These are phyloP conservation scores for Fusarium buxicola DNA, from an alignment of 2,329 filamentous ascomycete species.

Conservation along the genomic window DNA sequence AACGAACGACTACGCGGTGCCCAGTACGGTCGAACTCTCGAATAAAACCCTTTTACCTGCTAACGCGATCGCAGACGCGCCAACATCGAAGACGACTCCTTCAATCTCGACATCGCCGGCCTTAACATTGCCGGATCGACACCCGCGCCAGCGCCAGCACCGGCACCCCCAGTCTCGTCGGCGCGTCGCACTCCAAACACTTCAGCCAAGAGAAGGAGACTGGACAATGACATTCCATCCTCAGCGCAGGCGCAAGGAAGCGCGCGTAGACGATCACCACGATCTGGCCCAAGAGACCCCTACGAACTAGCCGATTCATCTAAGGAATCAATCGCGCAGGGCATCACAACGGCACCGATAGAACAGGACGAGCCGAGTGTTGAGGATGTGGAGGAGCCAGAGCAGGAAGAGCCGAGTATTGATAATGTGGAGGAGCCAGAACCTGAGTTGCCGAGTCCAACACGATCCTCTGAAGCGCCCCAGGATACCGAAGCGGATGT, in stretches of 20 bases:
- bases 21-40: constrained; percentile 58
- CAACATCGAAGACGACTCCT: constrained; percentile 70
- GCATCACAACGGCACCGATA: background rate
- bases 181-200: constrained; percentile 59
- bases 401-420: constrained; percentile 7
- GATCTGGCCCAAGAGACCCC: constrained; percentile 38
- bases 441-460: constrained; percentile 23
- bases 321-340: constrained; percentile 43
- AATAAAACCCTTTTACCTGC: background rate
- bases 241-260: constrained; percentile 21
- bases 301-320: constrained; percentile 49
- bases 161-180: constrained; percentile 41
- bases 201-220: constrained; percentile 60
- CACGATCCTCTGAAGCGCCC: constrained; percentile 6
- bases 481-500: constrained; percentile 20
- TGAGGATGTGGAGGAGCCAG: constrained; percentile 1
- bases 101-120: constrained; percentile 63
- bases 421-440: constrained; percentile 4
- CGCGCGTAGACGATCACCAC: constrained; percentile 34
- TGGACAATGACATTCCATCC: constrained; percentile 44
- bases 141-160: constrained; percentile 40
- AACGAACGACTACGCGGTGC: constrained; percentile 74
- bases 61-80: constrained; percentile 56
- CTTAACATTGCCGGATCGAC: constrained; percentile 48
- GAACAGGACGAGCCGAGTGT: constrained; percentile 13